Base-by-base conservation (phyloP, 2,329 filamentous ascomycete genomes). In the Fusarium tanahbumbuense region DNA sequence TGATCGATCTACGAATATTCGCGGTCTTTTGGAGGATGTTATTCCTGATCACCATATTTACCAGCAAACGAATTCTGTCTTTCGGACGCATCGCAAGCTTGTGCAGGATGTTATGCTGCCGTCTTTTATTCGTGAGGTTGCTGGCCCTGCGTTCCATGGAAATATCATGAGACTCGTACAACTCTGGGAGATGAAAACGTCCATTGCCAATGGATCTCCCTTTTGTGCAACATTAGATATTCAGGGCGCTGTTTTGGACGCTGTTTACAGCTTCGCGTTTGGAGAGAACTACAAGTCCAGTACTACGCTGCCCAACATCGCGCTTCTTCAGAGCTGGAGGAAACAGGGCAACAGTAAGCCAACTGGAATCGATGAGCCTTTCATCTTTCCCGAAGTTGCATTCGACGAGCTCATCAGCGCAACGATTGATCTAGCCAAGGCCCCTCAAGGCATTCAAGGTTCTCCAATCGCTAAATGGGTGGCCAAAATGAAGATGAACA, bases 301-400 rank as follows among this genome's bases (percentile, higher is more conserved):
- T 12, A 50, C 30, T 8, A 50, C 30, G 5, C 20, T 50, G 3
- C 48, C 48, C 48, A 50, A 37, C 3, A n/a, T 50, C 3, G 8
- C 23, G 0, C 6, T 8, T 10, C 4, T 50, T 2, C 16, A 37
- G 23, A 16, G 1, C 6, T 27, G 18, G 32, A 12, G 1, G 16
- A 25, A 45, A 12, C 1, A 10, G 0, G 23, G 2, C 8, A 32
- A 5, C 2, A 6, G 4, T 7, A n/a, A 25, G 2, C 3, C 7
- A 5, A 13, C 6, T 32, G 13, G 13, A 2, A 13, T 0, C 9
- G 28, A 23, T 3, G 12, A 32, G 15, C 28, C 47, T 22, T 25
- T 50, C 11, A 22, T 25, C 5, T 50, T 50, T 15, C 47, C 47
- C n/a, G 47, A 37, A 2, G 20, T 50, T n/a, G 28, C 4, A 3